These are phyloP conservation scores for Lactarius sanguifluus DNA, from an alignment of 768 basidiomycete genomes.

Conservation along the genomic window DNA sequence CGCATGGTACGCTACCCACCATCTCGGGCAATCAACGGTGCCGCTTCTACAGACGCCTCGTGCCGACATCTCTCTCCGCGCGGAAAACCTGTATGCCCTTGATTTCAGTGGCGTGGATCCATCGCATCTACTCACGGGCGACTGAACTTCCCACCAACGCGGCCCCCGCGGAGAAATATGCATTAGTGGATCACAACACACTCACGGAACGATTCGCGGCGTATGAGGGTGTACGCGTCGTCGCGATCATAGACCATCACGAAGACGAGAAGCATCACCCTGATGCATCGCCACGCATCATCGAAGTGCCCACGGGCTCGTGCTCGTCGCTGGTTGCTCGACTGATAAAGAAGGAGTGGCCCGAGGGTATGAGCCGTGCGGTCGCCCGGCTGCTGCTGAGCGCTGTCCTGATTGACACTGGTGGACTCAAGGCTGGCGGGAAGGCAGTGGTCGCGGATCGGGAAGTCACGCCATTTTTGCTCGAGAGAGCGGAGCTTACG, in stretches of 20 bases:
- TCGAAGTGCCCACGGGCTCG: conserved; percentile 68
- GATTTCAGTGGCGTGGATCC: conserved; percentile 53
- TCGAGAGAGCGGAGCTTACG: conserved; percentile 52
- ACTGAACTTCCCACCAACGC: conserved; percentile 53
- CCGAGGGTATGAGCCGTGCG: conserved; percentile 27
- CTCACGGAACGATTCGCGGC: conserved; percentile 47
- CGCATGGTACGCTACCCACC: conserved; percentile 67
- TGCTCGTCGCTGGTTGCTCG: conserved; percentile 68
- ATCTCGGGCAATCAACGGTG: conserved; percentile 47
- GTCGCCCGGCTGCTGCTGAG: conserved; percentile 42
- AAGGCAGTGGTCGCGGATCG: conserved; percentile 71
- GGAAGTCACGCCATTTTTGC: conserved; percentile 62
- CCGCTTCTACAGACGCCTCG: conserved; percentile 71
- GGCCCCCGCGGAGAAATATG: conserved; percentile 51
- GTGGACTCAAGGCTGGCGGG: conserved; percentile 71
- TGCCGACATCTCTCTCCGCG: conserved; percentile 71
- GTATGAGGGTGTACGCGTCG: conserved; percentile 43
- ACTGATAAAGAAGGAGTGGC: conserved; percentile 27
- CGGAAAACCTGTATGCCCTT: conserved; percentile 85
- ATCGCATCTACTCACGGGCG: conserved; percentile 62
- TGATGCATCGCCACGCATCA: conserved; percentile 63
- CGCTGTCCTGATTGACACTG: conserved; percentile 86
- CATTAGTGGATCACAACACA: conserved; percentile 89
- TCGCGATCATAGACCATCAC: conserved; percentile 88
- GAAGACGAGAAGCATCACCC: conserved; percentile 74